A percentile compares a stretch with the other conserved stretches of the same genome.
phyloP scores from a whole-genome alignment of 345 rosid species.

The Boechera divaricarpa region DNA sequence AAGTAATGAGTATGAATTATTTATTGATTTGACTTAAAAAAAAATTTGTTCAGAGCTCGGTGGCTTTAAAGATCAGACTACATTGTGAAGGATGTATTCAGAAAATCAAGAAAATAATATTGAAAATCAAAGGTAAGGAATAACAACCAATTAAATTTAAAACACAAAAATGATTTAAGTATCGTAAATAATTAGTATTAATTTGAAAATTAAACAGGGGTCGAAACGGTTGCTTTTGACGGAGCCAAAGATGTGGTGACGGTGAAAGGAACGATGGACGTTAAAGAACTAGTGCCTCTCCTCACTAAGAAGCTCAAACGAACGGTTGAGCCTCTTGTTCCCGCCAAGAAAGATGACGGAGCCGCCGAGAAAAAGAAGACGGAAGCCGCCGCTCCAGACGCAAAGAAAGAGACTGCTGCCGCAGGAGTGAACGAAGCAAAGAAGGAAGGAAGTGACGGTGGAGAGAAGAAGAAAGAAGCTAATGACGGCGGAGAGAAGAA shows the following conservation, averaged over 20 bases:
- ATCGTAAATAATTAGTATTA: conserved; percentile 10
- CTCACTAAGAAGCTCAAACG: conserved; percentile 63
- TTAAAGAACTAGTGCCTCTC: conserved; percentile 56
- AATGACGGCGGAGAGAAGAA: conserved; percentile 45
- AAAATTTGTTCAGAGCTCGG: conserved; percentile 50
- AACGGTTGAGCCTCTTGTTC: conserved; percentile 68
- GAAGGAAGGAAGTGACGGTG: conserved; percentile 42
- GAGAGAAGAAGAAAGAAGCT: conserved; percentile 34
- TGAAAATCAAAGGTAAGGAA: conserved; percentile 54
- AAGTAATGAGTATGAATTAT: neutral
- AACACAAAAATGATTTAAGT: neutral
- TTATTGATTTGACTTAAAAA: neutral
- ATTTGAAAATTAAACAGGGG: conserved; percentile 52
- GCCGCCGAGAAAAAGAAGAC: conserved; percentile 25
- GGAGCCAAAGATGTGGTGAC: conserved; percentile 68
- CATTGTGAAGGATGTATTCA: conserved; percentile 77
- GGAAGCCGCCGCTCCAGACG: conserved; percentile 29
- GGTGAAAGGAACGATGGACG: conserved; percentile 81
- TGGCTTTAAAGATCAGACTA: conserved; percentile 58
- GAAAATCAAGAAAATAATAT: conserved; percentile 57
- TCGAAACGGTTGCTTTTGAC: conserved; percentile 59
- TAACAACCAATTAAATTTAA: neutral
- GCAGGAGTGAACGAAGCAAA: conserved; percentile 46
- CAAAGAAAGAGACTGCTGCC: conserved; percentile 42
- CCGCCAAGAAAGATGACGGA: conserved; percentile 61